A percentile compares a stretch with the other conserved stretches of the same genome.
Conservation (phyloP, 805 yeast species). For the Kazachstania viticola region DNA sequence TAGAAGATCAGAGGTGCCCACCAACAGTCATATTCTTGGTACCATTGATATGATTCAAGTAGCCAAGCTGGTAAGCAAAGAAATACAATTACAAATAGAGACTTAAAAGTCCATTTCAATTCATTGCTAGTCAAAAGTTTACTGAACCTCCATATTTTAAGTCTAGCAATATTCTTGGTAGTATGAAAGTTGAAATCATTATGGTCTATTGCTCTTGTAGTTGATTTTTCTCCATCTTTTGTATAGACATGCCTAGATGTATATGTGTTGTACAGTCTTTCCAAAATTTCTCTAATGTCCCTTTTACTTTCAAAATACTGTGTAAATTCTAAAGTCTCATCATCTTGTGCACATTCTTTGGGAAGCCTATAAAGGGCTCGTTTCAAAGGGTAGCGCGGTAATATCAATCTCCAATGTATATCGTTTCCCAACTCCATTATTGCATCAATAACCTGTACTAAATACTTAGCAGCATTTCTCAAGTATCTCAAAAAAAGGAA, state of each 20-base stretch:
- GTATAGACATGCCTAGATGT: constrained; percentile 29
- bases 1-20: constrained; percentile 32
- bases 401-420: constrained; percentile 26
- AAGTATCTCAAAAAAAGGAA: constrained; percentile 32
- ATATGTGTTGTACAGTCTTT: constrained; percentile 32
- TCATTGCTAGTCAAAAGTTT: constrained; percentile 28
- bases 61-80: constrained; percentile 36
- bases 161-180: constrained; percentile 27
- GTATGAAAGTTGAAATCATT: constrained; percentile 33
- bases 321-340: constrained; percentile 35
- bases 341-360: constrained; percentile 33
- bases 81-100: constrained; percentile 28
- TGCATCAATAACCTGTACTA: constrained; percentile 19
- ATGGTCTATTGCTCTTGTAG: constrained; percentile 31
- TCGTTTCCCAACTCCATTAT: constrained; percentile 15
- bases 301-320: constrained; percentile 32
- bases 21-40: constrained; percentile 31
- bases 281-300: constrained; percentile 37
- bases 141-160: constrained; percentile 29
- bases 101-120: constrained; percentile 34
- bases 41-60: constrained; percentile 31
- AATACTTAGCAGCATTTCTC: constrained; percentile 30
- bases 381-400: constrained; percentile 30
- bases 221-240: constrained; percentile 1
- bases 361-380: constrained; percentile 34